Percentiles rank a stretch among this genome's conserved stretches.
These are phyloP conservation scores for Cladosporium sp. DNA, from an alignment of 2,329 filamentous ascomycete species.

Conservation along the genomic window DNA sequence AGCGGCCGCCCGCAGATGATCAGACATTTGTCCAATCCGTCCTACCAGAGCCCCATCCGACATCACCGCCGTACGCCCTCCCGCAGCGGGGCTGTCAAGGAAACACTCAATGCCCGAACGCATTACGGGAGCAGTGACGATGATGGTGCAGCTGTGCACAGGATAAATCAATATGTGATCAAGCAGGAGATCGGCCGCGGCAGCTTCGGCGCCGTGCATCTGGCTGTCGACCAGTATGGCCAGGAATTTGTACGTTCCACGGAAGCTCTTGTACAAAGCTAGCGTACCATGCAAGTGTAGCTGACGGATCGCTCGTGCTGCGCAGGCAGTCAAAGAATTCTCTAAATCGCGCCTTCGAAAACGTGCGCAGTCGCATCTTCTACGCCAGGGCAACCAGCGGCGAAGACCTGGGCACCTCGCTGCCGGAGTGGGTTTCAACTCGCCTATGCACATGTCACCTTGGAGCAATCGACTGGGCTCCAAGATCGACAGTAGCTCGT, in stretches of 20 bases:
- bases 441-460: constrained; percentile 57
- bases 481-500: constrained; percentile 58
- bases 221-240: constrained; percentile 83
- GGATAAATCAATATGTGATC: constrained; percentile 92
- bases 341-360: constrained; percentile 87
- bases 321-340: constrained; percentile 94
- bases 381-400: constrained; percentile 53
- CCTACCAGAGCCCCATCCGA: constrained; percentile 57
- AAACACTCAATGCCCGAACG: constrained; percentile 85
- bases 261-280: constrained; percentile 13
- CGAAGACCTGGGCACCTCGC: constrained; percentile 48
- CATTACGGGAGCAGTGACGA: constrained; percentile 79
- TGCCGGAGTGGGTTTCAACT: constrained; percentile 52
- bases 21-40: constrained; percentile 51
- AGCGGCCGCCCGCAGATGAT: constrained; percentile 32
- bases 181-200: constrained; percentile 94
- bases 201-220: constrained; percentile 88
- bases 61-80: constrained; percentile 59
- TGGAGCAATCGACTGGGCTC: constrained; percentile 42
- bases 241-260: constrained; percentile 72
- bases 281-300: not conserved
- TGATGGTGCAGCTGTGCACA: constrained; percentile 73
- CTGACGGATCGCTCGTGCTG: not conserved
- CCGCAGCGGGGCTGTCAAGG: constrained; percentile 61
- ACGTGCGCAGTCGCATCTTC: constrained; percentile 80